Conservation (phyloP, 768 basidiomycete species). For the Leccinum ochraceum region DNA sequence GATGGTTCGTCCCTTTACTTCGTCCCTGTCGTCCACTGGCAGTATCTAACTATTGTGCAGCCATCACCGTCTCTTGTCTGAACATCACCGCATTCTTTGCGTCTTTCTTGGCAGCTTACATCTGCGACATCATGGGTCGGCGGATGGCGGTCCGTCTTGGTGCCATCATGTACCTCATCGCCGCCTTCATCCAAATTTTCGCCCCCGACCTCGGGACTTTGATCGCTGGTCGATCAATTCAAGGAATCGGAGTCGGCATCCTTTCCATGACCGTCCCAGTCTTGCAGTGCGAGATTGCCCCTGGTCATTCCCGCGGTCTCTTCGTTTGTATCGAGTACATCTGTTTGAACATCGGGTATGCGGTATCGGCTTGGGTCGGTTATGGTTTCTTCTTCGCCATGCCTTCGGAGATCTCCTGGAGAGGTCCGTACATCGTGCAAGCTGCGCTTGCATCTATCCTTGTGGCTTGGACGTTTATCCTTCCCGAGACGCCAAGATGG, state of each 20-base stretch:
- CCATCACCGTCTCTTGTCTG: slow-evolving; percentile 50
- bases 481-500: slow-evolving; percentile 57
- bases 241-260: slow-evolving; percentile 51
- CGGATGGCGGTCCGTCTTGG: slow-evolving; percentile 53
- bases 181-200: slow-evolving; percentile 51
- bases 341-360: slow-evolving; percentile 52
- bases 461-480: slow-evolving; percentile 46
- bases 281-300: slow-evolving; percentile 50
- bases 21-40: background rate
- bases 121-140: slow-evolving; percentile 51
- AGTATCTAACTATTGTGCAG: slow-evolving; percentile 25
- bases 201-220: slow-evolving; percentile 44
- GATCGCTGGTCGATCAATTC: slow-evolving; percentile 46
- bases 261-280: slow-evolving; percentile 53
- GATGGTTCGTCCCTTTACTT: slow-evolving; percentile 38
- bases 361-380: slow-evolving; percentile 49
- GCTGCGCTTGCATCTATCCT: slow-evolving; percentile 50
- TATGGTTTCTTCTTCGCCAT: slow-evolving; percentile 50
- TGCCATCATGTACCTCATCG: slow-evolving; percentile 48
- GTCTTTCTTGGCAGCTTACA: slow-evolving; percentile 46
- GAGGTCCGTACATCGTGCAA: slow-evolving; percentile 57
- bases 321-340: slow-evolving; percentile 57
- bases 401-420: slow-evolving; percentile 52
- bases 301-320: slow-evolving; percentile 48
- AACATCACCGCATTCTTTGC: slow-evolving; percentile 52